Conservation (phyloP, 345 rosid species). For the Moringa oleifera region DNA sequence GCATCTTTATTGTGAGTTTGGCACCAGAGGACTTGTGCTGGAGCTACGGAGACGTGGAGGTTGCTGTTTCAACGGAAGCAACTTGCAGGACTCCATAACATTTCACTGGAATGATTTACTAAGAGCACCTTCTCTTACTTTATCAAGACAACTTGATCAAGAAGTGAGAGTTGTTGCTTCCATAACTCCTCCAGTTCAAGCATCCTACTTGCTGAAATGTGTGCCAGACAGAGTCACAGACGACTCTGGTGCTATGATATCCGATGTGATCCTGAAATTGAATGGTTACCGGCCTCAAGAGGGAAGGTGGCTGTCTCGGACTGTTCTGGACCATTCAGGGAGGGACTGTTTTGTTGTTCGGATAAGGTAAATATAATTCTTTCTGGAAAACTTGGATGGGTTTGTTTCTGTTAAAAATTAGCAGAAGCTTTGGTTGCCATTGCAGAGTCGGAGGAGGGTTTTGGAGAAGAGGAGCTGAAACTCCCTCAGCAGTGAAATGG, state of each 20-base stretch:
- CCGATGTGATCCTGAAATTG: slow-evolving; percentile 65
- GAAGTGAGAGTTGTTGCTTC: slow-evolving; percentile 48
- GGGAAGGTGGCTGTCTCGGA: slow-evolving; percentile 93
- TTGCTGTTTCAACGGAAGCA: slow-evolving; percentile 38
- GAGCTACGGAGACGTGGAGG: slow-evolving; percentile 43
- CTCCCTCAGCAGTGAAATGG: slow-evolving; percentile 60
- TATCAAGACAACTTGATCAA: slow-evolving; percentile 44
- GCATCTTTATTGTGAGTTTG: slow-evolving; percentile 81
- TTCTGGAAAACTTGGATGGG: too few species aligned
- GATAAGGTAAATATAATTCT: slow-evolving; percentile 56
- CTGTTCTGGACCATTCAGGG: slow-evolving; percentile 88
- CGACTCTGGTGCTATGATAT: slow-evolving; percentile 91
- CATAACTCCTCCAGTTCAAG: slow-evolving; percentile 84
- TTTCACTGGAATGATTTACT: slow-evolving; percentile 79
- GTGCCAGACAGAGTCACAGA: slow-evolving; percentile 90
- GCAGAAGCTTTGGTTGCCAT: slow-evolving; percentile 3
- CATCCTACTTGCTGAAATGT: slow-evolving; percentile 73
- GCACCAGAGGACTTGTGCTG: slow-evolving; percentile 54
- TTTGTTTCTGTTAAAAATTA: not conserved
- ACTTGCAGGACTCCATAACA: slow-evolving; percentile 24
- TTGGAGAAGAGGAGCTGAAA: slow-evolving; percentile 84
- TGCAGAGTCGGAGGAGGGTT: slow-evolving; percentile 72
- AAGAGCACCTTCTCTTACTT: slow-evolving; percentile 54
- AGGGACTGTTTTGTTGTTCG: slow-evolving; percentile 81
- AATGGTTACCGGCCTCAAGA: slow-evolving; percentile 71